These are phyloP conservation scores for Psilocybe mexicana DNA, from an alignment of 1,284 basidiomycete genomes.

Conservation along the genomic window DNA sequence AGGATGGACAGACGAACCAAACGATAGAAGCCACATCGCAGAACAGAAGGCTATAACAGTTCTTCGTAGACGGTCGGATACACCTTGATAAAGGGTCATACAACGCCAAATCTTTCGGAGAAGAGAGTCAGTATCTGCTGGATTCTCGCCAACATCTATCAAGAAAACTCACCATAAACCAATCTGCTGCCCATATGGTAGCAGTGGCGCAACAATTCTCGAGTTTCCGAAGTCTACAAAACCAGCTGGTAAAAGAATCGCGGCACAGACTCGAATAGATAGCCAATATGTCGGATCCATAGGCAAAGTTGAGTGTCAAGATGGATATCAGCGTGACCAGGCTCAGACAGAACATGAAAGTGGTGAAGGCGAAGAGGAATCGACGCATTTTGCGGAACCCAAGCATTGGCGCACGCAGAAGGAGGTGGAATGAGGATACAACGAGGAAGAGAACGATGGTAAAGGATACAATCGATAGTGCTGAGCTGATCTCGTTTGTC, in stretches of 20 bases:
- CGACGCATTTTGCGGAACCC: neutral
- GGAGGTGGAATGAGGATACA: neutral
- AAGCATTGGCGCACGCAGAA: neutral
- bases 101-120: constrained; percentile 3
- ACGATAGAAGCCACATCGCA: neutral
- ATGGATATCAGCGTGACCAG: neutral
- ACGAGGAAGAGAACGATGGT: neutral
- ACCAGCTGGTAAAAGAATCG: neutral
- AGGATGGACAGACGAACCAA: neutral
- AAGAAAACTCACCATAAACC: constrained; percentile 5
- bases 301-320: neutral
- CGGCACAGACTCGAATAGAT: neutral
- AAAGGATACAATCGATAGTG: neutral
- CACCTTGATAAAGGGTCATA: neutral
- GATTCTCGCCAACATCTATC: no score
- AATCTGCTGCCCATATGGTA: constrained; percentile 3
- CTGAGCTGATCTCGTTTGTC: neutral
- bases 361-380: neutral
- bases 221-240: neutral
- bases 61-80: neutral
- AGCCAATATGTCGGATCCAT: neutral
- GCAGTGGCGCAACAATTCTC: neutral
- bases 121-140: no score
- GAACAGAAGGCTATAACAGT: neutral
- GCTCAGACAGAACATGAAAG: neutral